Percentiles rank a stretch among this genome's conserved stretches.
Conservation (phyloP, 2,329 filamentous ascomycete genomes). For the Trichoderma sp. region DNA sequence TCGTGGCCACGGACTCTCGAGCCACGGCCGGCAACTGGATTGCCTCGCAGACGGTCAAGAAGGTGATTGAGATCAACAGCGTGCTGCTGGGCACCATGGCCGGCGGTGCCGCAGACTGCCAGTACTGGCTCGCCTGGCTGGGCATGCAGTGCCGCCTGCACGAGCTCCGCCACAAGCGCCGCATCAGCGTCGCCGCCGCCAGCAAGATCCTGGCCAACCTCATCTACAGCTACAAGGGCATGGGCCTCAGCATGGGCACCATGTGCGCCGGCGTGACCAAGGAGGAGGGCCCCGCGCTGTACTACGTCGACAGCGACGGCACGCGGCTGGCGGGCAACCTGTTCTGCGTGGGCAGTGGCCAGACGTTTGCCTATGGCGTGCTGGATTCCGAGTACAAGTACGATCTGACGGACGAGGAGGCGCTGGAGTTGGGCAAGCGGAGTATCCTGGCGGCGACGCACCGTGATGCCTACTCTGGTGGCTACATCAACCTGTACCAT, state of each 20-base stretch:
- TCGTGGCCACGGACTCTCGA: constrained; percentile 96
- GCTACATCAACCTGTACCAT: constrained; percentile 98
- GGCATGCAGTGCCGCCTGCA: constrained; percentile 99
- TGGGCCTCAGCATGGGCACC: constrained; percentile 98
- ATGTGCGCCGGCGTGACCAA: constrained; percentile 98
- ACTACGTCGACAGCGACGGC: constrained; percentile 96
- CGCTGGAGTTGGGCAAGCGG: constrained; percentile 84
- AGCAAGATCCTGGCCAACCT: constrained; percentile 98
- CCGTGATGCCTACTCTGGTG: constrained; percentile 97
- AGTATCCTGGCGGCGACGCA: constrained; percentile 96
- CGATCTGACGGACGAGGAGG: constrained; percentile 83
- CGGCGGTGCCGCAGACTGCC: constrained; percentile 96
- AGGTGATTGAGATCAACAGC: constrained; percentile 98
- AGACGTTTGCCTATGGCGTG: constrained; percentile 98
- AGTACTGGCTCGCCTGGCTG: constrained; percentile 99
- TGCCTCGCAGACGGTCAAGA: constrained; percentile 99
- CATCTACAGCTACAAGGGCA: constrained; percentile 98
- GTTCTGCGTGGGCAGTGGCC: constrained; percentile 96
- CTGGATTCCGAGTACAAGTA: constrained; percentile 94
- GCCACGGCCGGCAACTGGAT: constrained; percentile 99
- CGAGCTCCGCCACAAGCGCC: constrained; percentile 98
- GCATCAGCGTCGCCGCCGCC: constrained; percentile 94
- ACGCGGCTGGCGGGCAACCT: constrained; percentile 90
- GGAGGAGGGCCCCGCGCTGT: constrained; percentile 93
- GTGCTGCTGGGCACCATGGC: constrained; percentile 96